These are phyloP conservation scores for Candida pseudoglaebosa DNA, from an alignment of 805 yeast species.

Conservation along the genomic window DNA sequence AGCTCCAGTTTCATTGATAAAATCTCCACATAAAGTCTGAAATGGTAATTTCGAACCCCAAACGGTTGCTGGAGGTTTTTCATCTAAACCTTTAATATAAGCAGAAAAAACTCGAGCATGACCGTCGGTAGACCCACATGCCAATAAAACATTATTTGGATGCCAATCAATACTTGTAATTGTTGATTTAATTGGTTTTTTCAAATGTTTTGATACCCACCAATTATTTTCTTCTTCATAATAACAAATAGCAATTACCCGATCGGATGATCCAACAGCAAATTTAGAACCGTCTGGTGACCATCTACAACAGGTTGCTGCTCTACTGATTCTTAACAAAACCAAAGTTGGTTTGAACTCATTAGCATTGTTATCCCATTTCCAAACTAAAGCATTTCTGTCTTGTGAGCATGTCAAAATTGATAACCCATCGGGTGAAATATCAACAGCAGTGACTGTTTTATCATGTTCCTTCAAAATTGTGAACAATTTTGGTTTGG, in stretches of 20 bases:
- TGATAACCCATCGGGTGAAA: slow-evolving; percentile 73
- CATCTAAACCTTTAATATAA: slow-evolving; percentile 82
- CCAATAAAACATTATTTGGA: slow-evolving; percentile 82
- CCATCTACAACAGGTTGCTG: slow-evolving; percentile 94
- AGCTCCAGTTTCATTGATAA: slow-evolving; percentile 62
- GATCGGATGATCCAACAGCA: slow-evolving; percentile 95
- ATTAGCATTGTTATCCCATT: slow-evolving; percentile 54
- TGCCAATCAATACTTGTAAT: slow-evolving; percentile 87
- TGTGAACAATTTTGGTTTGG: slow-evolving; percentile 59
- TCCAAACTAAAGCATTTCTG: slow-evolving; percentile 97
- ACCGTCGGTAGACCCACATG: slow-evolving; percentile 91
- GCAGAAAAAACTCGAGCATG: slow-evolving; percentile 87
- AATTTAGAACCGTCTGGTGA: slow-evolving; percentile 92
- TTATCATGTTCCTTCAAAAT: slow-evolving; percentile 83
- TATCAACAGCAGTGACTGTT: slow-evolving; percentile 90
- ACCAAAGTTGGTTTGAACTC: slow-evolving; percentile 83
- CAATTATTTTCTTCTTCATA: slow-evolving; percentile 95
- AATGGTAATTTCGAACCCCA: slow-evolving; percentile 98
- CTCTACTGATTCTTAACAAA: slow-evolving; percentile 85
- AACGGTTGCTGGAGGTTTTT: slow-evolving; percentile 70
- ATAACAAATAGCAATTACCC: slow-evolving; percentile 93
- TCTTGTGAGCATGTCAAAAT: slow-evolving; percentile 97
- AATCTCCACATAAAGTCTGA: slow-evolving; percentile 85
- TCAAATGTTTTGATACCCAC: slow-evolving; percentile 99
- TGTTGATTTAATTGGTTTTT: slow-evolving; percentile 89